Evolutionary conservation across 2,329 filamentous ascomycete genomes (phyloP), one percentile per base, ranked within the genome.

Genomic region (Pyrenophora graminea): DNA sequence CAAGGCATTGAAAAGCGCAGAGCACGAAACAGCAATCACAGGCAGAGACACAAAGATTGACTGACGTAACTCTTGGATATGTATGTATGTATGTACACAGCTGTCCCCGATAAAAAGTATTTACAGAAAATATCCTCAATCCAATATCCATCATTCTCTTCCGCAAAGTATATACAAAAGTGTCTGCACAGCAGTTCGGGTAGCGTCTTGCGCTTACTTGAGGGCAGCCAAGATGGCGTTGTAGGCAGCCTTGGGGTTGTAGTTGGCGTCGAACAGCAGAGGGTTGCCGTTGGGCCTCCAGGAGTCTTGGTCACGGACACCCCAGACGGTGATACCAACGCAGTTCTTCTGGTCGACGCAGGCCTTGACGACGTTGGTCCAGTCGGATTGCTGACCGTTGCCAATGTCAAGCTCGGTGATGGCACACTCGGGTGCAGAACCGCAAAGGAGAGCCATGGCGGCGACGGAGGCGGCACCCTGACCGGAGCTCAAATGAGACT

Each of bases 321-420:
- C 79, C 79, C 86, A 88, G 42, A 86, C 83, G 1, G 86, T 88
- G 58, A 89, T 84, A 48, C 85, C 85, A 6, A 87, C 80, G 66
- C 86, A 89, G 71, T 85, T 83, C 5, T 74, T 55, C 55, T 84
- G 76, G 25, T 78, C 71, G 44, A 88, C 67, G 65, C 87, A 89
- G n/a, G 82, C 85, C 55, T 83, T 80, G 48, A 72, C 64, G 49
- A 74, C 75, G 44, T 81, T 79, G 6, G 79, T 74, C 67, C 86
- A 89, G 71, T 89, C 86, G 18, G 75, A 70, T 8, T 78, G 58
- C 36, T 80, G 76, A 6, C 82, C 84, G 37, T 77, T 77, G 50
- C 81, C 79, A 62, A 90, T 89, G 63, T 90, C 87, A 27, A 89
- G 79, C 73, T 89, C 86, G 3, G 86, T 89, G 39, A 88, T 75